These are phyloP conservation scores for Trichodelitschia bisporula DNA, from an alignment of 495 filamentous ascomycete genomes.

Conservation along the genomic window DNA sequence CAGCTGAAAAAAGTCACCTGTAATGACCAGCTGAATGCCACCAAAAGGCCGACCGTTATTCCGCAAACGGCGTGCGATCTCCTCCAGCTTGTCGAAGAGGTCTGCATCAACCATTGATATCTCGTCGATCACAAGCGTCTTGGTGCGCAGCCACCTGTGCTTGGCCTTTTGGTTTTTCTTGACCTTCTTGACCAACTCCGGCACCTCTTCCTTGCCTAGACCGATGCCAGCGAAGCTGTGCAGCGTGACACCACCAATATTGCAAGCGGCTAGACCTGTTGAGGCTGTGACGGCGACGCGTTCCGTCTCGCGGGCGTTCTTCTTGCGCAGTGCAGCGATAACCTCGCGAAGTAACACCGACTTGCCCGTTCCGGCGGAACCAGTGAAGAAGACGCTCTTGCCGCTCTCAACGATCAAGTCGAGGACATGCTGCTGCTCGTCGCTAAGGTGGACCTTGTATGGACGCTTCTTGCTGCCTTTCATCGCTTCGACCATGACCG, in stretches of 20 bases:
- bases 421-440: constrained; percentile 67
- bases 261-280: constrained; percentile 87
- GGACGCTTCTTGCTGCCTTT: constrained; percentile 12
- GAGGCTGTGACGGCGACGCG: constrained; percentile 82
- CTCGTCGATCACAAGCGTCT: constrained; percentile 74
- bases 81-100: constrained; percentile 85
- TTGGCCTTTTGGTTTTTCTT: constrained; percentile 70
- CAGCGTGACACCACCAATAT: constrained; percentile 83
- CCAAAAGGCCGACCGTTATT: constrained; percentile 87
- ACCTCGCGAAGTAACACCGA: constrained; percentile 86
- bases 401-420: constrained; percentile 46
- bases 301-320: constrained; percentile 49
- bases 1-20: constrained; percentile 92
- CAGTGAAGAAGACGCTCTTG: constrained; percentile 93
- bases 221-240: constrained; percentile 95
- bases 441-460: constrained; percentile 42
- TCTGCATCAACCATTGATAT: constrained; percentile 98
- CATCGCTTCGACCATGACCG: constrained; percentile 19
- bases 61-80: constrained; percentile 52
- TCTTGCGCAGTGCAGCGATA: constrained; percentile 53
- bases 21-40: constrained; percentile 87
- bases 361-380: constrained; percentile 92
- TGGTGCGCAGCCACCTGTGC: constrained; percentile 69
- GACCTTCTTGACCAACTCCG: constrained; percentile 75
- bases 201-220: constrained; percentile 67